These are phyloP conservation scores for Leishmania lainsoni DNA, from an alignment of 208 protist species.

Conservation along the genomic window DNA sequence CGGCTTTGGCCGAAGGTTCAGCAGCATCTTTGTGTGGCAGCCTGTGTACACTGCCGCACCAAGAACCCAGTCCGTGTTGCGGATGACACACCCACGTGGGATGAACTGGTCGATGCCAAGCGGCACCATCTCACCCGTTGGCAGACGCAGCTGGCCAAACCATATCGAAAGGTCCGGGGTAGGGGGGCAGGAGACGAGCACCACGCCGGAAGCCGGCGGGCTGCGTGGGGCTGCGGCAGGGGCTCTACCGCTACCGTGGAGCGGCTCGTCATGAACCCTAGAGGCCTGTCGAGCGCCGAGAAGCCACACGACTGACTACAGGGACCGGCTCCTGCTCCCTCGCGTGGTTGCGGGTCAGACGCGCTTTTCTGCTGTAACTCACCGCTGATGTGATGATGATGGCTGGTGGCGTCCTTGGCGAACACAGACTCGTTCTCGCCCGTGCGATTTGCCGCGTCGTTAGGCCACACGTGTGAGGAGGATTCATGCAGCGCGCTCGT, in stretches of 20 bases:
- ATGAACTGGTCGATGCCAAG: conserved; percentile 88
- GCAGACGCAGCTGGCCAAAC: conserved; percentile 70
- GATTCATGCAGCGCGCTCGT: not conserved
- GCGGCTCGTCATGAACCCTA: not conserved
- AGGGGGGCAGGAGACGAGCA: conserved; percentile 55
- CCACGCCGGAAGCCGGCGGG: conserved; percentile 31
- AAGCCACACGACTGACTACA: not conserved
- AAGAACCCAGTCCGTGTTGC: conserved; percentile 92
- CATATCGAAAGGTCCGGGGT: conserved; percentile 65
- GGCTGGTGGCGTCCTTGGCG: not conserved
- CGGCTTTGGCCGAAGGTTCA: conserved; percentile 65
- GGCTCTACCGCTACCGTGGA: not conserved
- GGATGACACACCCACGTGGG: conserved; percentile 81
- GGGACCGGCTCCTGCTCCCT: not conserved
- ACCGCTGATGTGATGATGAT: conserved; percentile 4
- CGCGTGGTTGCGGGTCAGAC: not conserved
- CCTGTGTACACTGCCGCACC: conserved; percentile 88
- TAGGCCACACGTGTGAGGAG: not conserved
- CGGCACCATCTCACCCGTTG: conserved; percentile 48
- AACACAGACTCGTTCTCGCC: not conserved
- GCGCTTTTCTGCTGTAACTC: not conserved
- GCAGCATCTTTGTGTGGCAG: conserved; percentile 87
- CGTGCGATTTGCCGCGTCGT: not conserved
- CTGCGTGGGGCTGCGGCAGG: not conserved
- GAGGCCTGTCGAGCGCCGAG: not conserved